Percentiles rank a stretch among this genome's conserved stretches.
These are phyloP conservation scores for Plenodomus lindquistii DNA, from an alignment of 2,329 filamentous ascomycete genomes.

Conservation along the genomic window DNA sequence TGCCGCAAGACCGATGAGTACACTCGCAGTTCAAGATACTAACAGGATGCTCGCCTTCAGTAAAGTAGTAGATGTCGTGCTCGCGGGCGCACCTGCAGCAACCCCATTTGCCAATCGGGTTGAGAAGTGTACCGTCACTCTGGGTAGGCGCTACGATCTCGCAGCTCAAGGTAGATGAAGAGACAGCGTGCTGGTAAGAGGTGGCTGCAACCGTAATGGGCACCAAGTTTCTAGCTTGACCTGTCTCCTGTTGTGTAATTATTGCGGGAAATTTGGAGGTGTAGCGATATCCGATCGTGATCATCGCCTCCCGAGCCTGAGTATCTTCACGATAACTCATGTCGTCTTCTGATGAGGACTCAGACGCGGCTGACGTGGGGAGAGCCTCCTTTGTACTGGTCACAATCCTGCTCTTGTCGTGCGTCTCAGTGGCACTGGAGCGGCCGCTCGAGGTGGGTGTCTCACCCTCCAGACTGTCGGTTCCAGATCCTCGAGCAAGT, in stretches of 20 bases:
- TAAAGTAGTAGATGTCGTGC: constrained; percentile 9
- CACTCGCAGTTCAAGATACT: constrained; percentile 26
- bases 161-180: not conserved
- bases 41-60: constrained; percentile 18
- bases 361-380: not conserved
- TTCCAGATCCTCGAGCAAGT: not conserved
- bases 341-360: not conserved
- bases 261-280: not conserved
- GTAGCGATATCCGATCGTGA: not conserved
- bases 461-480: not conserved
- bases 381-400: not conserved
- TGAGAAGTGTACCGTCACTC: not conserved
- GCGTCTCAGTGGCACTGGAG: not conserved
- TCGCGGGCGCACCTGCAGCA: constrained; percentile 11
- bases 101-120: constrained; percentile 10
- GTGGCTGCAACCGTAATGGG: not conserved
- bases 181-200: not conserved
- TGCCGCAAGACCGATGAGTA: constrained; percentile 27
- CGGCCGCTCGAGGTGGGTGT: not conserved
- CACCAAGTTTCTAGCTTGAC: not conserved
- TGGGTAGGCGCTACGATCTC: not conserved
- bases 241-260: not conserved
- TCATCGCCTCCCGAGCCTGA: not conserved
- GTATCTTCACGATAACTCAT: not conserved
- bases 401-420: not conserved